phyloP scores from a whole-genome alignment of 306 rosid species.

The Lupinus albus region DNA sequence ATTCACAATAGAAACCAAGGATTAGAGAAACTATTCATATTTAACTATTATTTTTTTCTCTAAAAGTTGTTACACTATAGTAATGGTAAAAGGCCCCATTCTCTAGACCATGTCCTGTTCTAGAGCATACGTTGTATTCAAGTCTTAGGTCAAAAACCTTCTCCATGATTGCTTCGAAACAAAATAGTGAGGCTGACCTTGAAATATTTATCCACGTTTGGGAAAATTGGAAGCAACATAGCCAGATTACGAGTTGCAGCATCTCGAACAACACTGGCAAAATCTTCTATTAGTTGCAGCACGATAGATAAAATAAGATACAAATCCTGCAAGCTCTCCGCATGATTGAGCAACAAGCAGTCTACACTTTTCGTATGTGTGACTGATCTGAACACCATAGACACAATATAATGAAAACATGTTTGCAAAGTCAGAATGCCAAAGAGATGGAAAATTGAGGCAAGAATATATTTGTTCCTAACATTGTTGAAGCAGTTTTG shows the following conservation, averaged over 20 bases:
- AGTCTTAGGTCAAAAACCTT: slow-evolving; percentile 99
- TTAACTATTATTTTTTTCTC: slow-evolving; percentile 34
- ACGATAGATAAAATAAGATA: slow-evolving; percentile 89
- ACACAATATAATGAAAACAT: slow-evolving; percentile 37
- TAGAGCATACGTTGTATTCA: slow-evolving; percentile 97
- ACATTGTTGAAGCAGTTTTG: slow-evolving; percentile 95
- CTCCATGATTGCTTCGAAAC: slow-evolving; percentile 99
- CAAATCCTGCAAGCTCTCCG: slow-evolving; percentile 93
- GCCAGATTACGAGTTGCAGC: slow-evolving; percentile 95
- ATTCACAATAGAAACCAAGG: slow-evolving; percentile 43
- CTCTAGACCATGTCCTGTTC: slow-evolving; percentile 88
- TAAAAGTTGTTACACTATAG: slow-evolving; percentile 50
- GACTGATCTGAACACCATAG: slow-evolving; percentile 71
- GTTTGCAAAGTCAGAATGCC: slow-evolving; percentile 33
- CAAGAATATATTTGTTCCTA: slow-evolving; percentile 88
- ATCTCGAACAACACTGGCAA: slow-evolving; percentile 93
- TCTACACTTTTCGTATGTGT: slow-evolving; percentile 95
- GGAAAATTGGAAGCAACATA: slow-evolving; percentile 90
- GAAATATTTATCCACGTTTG: slow-evolving; percentile 94
- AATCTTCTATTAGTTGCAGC: slow-evolving; percentile 89
- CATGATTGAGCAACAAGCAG: slow-evolving; percentile 98
- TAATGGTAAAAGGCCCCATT: slow-evolving; percentile 67
- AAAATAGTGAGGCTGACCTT: slow-evolving; percentile 99
- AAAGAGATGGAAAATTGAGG: slow-evolving; percentile 34
- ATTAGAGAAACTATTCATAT: slow-evolving; percentile 44